These are phyloP conservation scores for Candida buenavistaensis DNA, from an alignment of 1,139 yeast genomes.

Conservation along the genomic window DNA sequence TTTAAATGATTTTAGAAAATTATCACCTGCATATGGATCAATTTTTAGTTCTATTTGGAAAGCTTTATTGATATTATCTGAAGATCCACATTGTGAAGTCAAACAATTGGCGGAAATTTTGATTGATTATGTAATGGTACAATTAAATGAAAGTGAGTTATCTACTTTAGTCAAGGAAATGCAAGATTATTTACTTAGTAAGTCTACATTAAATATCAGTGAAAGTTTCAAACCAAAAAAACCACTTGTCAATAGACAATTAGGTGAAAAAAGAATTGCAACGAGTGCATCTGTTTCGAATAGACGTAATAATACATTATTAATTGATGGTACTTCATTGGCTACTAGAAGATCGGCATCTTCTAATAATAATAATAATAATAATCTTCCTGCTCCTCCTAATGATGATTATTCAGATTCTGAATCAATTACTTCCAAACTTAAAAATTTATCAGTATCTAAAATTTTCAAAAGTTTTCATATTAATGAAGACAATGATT, in stretches of 20 bases:
- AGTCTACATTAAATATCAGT: constrained; percentile 42
- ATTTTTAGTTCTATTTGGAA: constrained; percentile 90
- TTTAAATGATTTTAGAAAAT: constrained; percentile 59
- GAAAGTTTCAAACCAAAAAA: constrained; percentile 39
- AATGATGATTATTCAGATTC: constrained; percentile 25
- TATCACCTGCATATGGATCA: constrained; percentile 79
- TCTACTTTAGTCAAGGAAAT: constrained; percentile 63
- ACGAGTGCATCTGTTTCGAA: constrained; percentile 32
- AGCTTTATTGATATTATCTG: constrained; percentile 73
- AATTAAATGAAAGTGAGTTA: constrained; percentile 66
- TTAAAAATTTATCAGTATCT: constrained; percentile 42
- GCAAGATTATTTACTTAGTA: constrained; percentile 62
- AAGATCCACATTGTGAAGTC: constrained; percentile 88
- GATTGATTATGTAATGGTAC: constrained; percentile 71
- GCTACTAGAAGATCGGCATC: constrained; percentile 38
- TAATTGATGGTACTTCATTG: constrained; percentile 31
- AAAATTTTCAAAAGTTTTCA: constrained; percentile 45
- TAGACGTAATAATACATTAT: constrained; percentile 29
- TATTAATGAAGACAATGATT: constrained; percentile 41
- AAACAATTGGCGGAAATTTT: constrained; percentile 70
- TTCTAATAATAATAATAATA: constrained; percentile 20
- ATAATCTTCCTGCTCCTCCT: too few species aligned
- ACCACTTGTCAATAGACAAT: constrained; percentile 32
- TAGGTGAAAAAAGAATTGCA: constrained; percentile 29
- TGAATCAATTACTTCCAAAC: constrained; percentile 38